These are phyloP conservation scores for Prosopis cineraria DNA, from an alignment of 306 rosid species.

Conservation along the genomic window DNA sequence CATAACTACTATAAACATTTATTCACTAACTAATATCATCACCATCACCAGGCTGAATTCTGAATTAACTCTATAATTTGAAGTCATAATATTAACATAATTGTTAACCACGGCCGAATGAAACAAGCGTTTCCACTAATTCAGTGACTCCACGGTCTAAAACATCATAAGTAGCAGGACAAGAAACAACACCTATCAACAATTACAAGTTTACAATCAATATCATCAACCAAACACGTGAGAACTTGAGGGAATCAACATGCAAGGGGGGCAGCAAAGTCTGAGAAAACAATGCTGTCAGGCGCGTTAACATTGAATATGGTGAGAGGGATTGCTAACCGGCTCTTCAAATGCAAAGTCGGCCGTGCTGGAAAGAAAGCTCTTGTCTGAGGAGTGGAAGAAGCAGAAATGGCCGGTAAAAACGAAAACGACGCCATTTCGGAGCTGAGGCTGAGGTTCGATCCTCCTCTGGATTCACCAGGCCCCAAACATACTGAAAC, in stretches of 20 bases:
- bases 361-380: conserved; percentile 45
- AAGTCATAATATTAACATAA: not conserved
- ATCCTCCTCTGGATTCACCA: not conserved
- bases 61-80: not conserved
- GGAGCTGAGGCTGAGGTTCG: not conserved
- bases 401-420: conserved; percentile 48
- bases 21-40: not conserved
- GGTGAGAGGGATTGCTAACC: conserved; percentile 42
- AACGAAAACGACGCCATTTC: conserved; percentile 68
- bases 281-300: not conserved
- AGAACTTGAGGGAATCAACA: not conserved
- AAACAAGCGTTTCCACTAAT: conserved; percentile 16
- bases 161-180: not conserved
- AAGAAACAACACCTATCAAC: not conserved
- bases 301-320: not conserved
- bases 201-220: not conserved
- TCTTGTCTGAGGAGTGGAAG: conserved; percentile 40
- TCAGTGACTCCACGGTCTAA: not conserved
- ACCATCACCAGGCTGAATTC: not conserved
- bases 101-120: not conserved
- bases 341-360: conserved; percentile 47
- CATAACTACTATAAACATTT: not conserved
- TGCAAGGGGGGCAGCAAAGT: not conserved
- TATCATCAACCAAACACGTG: not conserved
- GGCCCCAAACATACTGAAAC: not conserved